phyloP scores from a whole-genome alignment of 306 rosid species.

The Cicer arietinum region DNA sequence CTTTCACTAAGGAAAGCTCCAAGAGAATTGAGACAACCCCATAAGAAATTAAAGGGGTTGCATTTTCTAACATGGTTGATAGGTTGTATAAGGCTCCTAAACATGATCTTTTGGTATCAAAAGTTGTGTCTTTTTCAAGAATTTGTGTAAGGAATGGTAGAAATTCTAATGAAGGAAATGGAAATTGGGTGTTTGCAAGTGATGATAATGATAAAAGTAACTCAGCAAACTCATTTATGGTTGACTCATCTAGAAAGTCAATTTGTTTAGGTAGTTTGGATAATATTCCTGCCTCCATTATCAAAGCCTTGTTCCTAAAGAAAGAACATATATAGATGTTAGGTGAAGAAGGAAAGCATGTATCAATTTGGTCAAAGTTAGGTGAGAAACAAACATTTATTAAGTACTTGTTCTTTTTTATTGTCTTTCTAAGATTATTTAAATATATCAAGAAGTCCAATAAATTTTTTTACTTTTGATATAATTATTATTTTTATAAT shows the following conservation, averaged over 20 bases:
- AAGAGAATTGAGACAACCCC: conserved; percentile 67
- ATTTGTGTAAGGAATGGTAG: conserved; percentile 58
- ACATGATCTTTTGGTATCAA: conserved; percentile 60
- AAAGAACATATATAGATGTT: conserved; percentile 30
- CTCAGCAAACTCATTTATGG: conserved; percentile 62
- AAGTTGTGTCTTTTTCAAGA: conserved; percentile 53
- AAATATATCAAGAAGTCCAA: too few species aligned
- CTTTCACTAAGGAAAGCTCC: conserved; percentile 52
- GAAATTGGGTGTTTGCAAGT: conserved; percentile 67
- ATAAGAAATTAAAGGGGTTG: conserved; percentile 61
- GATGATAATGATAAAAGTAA: conserved; percentile 72
- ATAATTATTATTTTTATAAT: too few species aligned
- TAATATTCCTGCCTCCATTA: conserved; percentile 84
- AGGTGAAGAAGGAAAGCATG: conserved; percentile 43
- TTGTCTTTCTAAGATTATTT: too few species aligned
- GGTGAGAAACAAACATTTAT: conserved; percentile 47
- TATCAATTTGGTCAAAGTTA: conserved; percentile 46
- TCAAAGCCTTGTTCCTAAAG: conserved; percentile 85
- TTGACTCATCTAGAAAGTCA: conserved; percentile 62
- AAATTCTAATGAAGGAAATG: conserved; percentile 60
- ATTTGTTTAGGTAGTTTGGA: conserved; percentile 66
- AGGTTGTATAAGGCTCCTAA: conserved; percentile 70
- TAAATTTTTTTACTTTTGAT: too few species aligned
- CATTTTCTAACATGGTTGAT: conserved; percentile 75
- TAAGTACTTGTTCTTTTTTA: too few species aligned